Percentiles rank a stretch among this genome's conserved stretches.
Conservation (phyloP, 2,329 filamentous ascomycete species). For the Fusarium sp. region DNA sequence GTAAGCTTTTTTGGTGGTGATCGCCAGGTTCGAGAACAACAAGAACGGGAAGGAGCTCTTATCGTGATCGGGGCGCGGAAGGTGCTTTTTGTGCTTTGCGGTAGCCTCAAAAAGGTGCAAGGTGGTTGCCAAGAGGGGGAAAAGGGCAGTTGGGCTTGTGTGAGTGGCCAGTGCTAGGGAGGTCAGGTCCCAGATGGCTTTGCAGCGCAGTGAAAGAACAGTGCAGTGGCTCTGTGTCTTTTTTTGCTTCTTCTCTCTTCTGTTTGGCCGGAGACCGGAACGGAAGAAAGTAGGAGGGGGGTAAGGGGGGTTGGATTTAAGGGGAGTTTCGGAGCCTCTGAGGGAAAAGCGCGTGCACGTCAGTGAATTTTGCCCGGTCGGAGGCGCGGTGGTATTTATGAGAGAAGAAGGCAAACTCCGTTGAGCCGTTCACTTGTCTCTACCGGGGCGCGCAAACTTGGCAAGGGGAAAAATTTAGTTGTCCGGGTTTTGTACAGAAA, state of each 20-base stretch:
- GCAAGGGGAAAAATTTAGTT: slow-evolving; percentile 52
- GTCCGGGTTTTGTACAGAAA: slow-evolving; percentile 43
- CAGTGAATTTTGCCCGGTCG: slow-evolving; percentile 57
- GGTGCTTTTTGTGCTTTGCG: slow-evolving; percentile 38
- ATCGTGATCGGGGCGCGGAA: slow-evolving; percentile 37
- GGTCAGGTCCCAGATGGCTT: slow-evolving; percentile 7
- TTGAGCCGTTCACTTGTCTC: slow-evolving; percentile 51
- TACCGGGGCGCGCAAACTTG: slow-evolving; percentile 53
- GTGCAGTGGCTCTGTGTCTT: slow-evolving; percentile 32
- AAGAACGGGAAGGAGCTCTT: slow-evolving; percentile 34
- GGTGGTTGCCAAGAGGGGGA: slow-evolving; percentile 33
- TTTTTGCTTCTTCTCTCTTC: slow-evolving; percentile 37
- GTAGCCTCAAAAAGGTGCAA: slow-evolving; percentile 29
- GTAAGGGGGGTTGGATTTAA: slow-evolving; percentile 45
- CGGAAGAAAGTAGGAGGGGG: slow-evolving; percentile 25
- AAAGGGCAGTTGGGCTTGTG: slow-evolving; percentile 1
- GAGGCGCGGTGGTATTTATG: slow-evolving; percentile 61
- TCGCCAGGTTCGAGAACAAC: slow-evolving; percentile 35
- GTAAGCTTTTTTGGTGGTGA: slow-evolving; percentile 23
- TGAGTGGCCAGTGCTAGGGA: slow-evolving; percentile 23
- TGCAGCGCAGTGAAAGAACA: slow-evolving; percentile 16
- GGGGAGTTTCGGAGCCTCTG: slow-evolving; percentile 52
- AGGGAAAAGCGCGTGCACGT: slow-evolving; percentile 60
- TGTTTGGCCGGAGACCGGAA: slow-evolving; percentile 31
- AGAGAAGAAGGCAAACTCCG: slow-evolving; percentile 53